phyloP scores from a whole-genome alignment of 2,329 filamentous ascomycete genomes.

The Cercospora beticola region DNA sequence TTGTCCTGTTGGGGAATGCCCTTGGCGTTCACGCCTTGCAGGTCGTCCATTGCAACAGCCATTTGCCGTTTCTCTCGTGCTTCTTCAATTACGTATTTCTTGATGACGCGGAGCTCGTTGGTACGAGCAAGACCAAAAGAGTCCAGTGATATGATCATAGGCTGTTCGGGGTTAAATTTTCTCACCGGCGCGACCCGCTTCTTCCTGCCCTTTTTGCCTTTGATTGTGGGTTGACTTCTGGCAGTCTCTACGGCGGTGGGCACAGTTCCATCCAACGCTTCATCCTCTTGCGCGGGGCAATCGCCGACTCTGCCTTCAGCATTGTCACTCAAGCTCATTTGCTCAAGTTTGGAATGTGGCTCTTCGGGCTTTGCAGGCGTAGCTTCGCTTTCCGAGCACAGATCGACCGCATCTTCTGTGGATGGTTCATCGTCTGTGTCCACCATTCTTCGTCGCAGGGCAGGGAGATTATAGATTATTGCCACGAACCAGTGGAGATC shows the following conservation, averaged over 20 bases:
- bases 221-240: background rate
- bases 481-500: slow-evolving; percentile 86
- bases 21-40: slow-evolving; percentile 67
- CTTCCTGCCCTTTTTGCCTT: slow-evolving; percentile 16
- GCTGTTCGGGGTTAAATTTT: slow-evolving; percentile 43
- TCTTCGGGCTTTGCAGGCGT: background rate
- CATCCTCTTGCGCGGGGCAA: background rate
- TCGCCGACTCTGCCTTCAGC: background rate
- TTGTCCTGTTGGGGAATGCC: slow-evolving; percentile 79
- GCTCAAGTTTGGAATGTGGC: background rate
- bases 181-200: slow-evolving; percentile 21
- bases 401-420: background rate
- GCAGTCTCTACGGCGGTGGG: background rate
- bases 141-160: slow-evolving; percentile 82
- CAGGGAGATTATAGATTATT: slow-evolving; percentile 88
- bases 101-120: slow-evolving; percentile 65
- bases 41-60: slow-evolving; percentile 45
- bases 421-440: slow-evolving; percentile 14
- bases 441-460: slow-evolving; percentile 32
- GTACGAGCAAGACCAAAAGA: slow-evolving; percentile 70
- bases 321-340: background rate
- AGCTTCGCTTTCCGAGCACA: background rate
- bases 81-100: slow-evolving; percentile 74
- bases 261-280: background rate
- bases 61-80: slow-evolving; percentile 61